Base-by-base conservation (phyloP, 2,329 filamentous ascomycete species). In the Verticillium albo-atrum region DNA sequence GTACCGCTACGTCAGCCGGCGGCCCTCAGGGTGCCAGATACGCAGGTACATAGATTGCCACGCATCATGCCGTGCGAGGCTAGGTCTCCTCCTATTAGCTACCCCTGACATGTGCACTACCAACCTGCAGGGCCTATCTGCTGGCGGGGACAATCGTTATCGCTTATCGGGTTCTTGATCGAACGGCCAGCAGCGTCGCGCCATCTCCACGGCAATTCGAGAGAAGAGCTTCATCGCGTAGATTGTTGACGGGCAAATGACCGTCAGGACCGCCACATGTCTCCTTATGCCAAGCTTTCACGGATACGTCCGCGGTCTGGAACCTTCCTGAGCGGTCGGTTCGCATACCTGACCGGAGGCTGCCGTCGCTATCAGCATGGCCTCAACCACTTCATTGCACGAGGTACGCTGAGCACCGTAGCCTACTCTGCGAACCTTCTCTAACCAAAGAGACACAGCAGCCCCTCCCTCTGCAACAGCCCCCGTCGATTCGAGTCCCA, bases 341-440 rank as follows among this genome's bases (percentile, higher is more conserved):
- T 20, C 20, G 42, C 42, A 25, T 9, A 12, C 12, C 20, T 17
- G 20, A 34, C 42, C 12, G 14, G 15, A 9, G 34, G 30, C 20
- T 47, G 54, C 17, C 32, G 30, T 20, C 57, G 59, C n/a, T 25
- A 4, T 12, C 42, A 28, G 0, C 56, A 63, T 51, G 54, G 60
- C 28, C 61, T 51, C 54, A 64, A 64, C 23, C 62, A 64, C 37
- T 64, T 64, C 56, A 56, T 64, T 30, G 54, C 42, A 23, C 55
- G 47, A 55, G 61, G 61, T 60, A 58, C 30, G 32, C 9, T 20
- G n/a, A 12, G 23, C 30, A 15, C 35, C 17, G 12, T 17, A 2
- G n/a, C 4, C 15, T 2, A 55, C 3, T 55, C 7, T 28, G 14
- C 20, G 14, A 15, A 26, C 51, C n/a, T 52, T 15, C 26, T 10